Conservation (phyloP, 192 early-diverging fungal species). For the Coemansia sp. region DNA sequence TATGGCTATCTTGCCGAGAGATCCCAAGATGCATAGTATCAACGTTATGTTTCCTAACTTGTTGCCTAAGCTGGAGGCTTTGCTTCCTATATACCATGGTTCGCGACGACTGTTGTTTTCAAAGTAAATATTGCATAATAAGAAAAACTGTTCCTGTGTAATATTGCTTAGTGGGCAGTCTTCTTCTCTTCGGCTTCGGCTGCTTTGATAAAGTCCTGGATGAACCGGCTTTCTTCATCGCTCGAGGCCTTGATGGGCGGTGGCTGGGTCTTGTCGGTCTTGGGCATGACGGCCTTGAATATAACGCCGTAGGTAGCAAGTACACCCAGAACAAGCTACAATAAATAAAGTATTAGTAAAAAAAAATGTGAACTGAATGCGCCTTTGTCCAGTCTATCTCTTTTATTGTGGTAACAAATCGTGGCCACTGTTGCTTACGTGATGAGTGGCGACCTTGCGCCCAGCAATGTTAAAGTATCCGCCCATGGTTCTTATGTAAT, state of each 20-base stretch:
- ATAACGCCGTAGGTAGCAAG: slow-evolving; percentile 48
- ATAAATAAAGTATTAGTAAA: not conserved
- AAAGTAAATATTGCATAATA: not conserved
- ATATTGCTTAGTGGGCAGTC: slow-evolving; percentile 18
- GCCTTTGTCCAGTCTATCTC: not conserved
- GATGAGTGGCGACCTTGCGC: slow-evolving; percentile 54
- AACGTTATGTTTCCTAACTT: slow-evolving; percentile 54
- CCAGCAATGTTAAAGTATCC: slow-evolving; percentile 58
- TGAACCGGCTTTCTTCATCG: slow-evolving; percentile 54
- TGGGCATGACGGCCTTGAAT: slow-evolving; percentile 43
- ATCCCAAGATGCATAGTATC: slow-evolving; percentile 15
- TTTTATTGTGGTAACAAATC: too few relatives aligned
- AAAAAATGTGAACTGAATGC: not conserved
- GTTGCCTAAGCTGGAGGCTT: slow-evolving; percentile 32
- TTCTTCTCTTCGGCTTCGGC: slow-evolving; percentile 52
- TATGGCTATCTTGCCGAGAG: slow-evolving; percentile 52
- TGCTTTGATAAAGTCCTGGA: slow-evolving; percentile 58
- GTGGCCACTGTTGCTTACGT: slow-evolving; percentile 37
- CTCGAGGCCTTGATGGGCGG: slow-evolving; percentile 55
- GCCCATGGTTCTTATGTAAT: slow-evolving; percentile 26
- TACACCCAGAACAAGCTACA: slow-evolving; percentile 56
- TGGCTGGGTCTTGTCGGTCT: slow-evolving; percentile 50
- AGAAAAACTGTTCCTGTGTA: not conserved
- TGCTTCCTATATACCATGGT: slow-evolving; percentile 52
- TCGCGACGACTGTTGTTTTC: slow-evolving; percentile 37